These are phyloP conservation scores for Xylaria venustula DNA, from an alignment of 495 filamentous ascomycete species.

Conservation along the genomic window DNA sequence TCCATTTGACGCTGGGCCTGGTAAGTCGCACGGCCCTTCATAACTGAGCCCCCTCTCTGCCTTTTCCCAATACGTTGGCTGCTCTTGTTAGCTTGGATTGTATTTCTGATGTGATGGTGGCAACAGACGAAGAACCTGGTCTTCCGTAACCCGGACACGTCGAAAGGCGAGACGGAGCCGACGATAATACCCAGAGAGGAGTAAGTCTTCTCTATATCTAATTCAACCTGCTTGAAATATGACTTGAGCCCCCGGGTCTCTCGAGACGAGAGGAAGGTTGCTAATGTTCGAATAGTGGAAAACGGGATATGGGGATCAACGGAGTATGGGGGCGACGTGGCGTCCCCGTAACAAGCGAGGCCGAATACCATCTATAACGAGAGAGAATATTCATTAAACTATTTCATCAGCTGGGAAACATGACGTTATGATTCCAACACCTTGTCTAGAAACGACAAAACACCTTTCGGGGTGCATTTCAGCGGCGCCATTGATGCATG, in stretches of 20 bases:
- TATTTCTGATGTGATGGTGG: too few relatives aligned
- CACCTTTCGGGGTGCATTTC: too few relatives aligned
- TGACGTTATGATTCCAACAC: too few relatives aligned
- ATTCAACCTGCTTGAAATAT: too few relatives aligned
- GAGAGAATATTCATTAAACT: not conserved
- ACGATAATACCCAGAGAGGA: constrained; percentile 41
- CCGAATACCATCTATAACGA: constrained; percentile 39
- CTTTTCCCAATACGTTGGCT: too few relatives aligned
- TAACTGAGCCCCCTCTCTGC: too few relatives aligned
- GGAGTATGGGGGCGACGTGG: constrained; percentile 45
- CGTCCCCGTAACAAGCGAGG: constrained; percentile 26
- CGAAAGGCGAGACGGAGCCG: constrained; percentile 47
- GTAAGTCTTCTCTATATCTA: constrained; percentile 40
- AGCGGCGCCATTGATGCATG: too few relatives aligned
- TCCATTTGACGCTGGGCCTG: constrained; percentile 54
- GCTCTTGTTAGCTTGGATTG: too few relatives aligned
- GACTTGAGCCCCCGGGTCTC: not conserved
- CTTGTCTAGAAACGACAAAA: too few relatives aligned
- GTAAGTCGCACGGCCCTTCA: constrained; percentile 28
- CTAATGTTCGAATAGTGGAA: constrained; percentile 36
- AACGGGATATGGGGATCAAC: constrained; percentile 51
- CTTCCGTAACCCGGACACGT: constrained; percentile 48
- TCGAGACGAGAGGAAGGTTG: not conserved
- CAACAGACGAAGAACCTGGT: constrained; percentile 47
- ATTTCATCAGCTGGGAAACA: too few relatives aligned